Evolutionary conservation across 148 eudicot species (phyloP).

Genomic region (Rhododendron mucronatum): DNA sequence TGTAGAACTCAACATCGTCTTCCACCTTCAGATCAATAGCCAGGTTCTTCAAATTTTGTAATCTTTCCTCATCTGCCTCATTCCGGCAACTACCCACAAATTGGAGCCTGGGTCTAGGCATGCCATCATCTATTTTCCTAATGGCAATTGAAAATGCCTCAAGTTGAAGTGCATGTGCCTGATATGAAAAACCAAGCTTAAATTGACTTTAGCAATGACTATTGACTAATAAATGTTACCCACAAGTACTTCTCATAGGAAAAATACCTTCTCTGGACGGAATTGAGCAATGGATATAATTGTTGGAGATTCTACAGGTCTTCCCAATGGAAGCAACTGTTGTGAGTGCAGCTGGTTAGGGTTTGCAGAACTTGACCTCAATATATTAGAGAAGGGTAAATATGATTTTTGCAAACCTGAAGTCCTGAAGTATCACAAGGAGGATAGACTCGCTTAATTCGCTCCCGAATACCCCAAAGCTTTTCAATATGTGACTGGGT

Average conservation of each 20-base stretch:
- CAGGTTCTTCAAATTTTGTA: constrained; percentile 66
- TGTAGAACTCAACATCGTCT: constrained; percentile 75
- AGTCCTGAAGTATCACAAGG: constrained; percentile 95
- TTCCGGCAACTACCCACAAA: constrained; percentile 96
- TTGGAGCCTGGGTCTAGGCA: constrained; percentile 77
- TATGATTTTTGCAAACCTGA: constrained; percentile 53
- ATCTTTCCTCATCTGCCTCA: constrained; percentile 78
- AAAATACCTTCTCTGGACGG: constrained; percentile 96
- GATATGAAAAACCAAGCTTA: constrained; percentile 19
- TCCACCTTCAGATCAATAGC: constrained; percentile 70
- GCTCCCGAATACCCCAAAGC: constrained; percentile 78
- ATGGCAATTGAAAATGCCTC: constrained; percentile 80
- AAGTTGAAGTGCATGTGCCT: constrained; percentile 93
- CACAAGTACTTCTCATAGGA: constrained; percentile 14
- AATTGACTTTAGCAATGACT: constrained; percentile 2
- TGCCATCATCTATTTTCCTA: constrained; percentile 38
- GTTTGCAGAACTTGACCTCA: not conserved
- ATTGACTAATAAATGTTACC: constrained; percentile 8
- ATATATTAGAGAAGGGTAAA: not conserved
- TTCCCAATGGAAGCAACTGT: constrained; percentile 80
- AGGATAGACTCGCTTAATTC: constrained; percentile 76
- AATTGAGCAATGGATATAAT: constrained; percentile 95
- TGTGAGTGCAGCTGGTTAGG: constrained; percentile 13
- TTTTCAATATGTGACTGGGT: constrained; percentile 78
- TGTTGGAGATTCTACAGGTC: constrained; percentile 37